phyloP scores from a whole-genome alignment of 2,329 filamentous ascomycete species.

The Simplicillium aogashimaense region DNA sequence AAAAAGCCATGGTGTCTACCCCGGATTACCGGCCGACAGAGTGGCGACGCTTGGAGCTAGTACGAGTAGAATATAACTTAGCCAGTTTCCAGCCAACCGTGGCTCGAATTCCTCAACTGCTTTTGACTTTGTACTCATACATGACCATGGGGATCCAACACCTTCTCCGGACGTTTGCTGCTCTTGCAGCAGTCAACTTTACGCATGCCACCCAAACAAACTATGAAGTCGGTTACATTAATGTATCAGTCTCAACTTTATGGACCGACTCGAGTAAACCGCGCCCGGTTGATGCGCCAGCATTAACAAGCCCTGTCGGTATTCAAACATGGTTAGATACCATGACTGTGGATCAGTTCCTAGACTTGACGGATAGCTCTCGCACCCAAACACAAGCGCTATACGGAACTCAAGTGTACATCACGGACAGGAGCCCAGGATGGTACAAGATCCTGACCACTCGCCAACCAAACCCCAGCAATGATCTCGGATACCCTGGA shows the following conservation, averaged over 20 bases:
- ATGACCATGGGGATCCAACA: too few species aligned
- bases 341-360: neutral
- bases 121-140: too few species aligned
- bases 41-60: too few species aligned
- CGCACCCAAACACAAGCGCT: conserved; percentile 2
- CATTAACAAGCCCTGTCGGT: neutral
- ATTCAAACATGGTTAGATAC: neutral
- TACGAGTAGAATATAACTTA: too few species aligned
- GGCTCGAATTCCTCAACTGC: too few species aligned
- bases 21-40: too few species aligned
- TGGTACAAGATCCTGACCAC: conserved; percentile 1
- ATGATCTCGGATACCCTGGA: conserved; percentile 1
- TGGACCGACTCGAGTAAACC: conserved; percentile 4
- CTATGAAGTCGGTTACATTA: neutral
- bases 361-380: neutral
- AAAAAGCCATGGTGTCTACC: too few species aligned
- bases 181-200: too few species aligned
- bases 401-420: conserved; percentile 1
- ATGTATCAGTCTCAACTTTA: conserved; percentile 1
- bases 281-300: conserved; percentile 1
- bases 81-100: too few species aligned
- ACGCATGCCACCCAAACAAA: too few species aligned
- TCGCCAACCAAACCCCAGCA: neutral
- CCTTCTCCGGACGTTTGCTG: too few species aligned
- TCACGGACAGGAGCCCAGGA: neutral